Conservation (phyloP, 2,329 filamentous ascomycete genomes). For the Sarocladium kiliense region DNA sequence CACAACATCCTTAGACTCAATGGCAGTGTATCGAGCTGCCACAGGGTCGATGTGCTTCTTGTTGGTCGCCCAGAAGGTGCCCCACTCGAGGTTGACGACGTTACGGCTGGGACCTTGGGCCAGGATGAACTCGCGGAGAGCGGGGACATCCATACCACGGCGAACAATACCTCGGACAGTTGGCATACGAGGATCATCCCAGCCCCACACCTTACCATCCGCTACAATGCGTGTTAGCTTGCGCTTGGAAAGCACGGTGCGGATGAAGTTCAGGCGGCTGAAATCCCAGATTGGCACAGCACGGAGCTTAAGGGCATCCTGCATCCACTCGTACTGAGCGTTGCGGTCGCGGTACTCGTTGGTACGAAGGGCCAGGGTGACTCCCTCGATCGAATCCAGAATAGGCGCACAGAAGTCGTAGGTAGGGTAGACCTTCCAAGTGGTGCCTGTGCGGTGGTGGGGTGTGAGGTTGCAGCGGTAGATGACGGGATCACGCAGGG, state of each 20-base stretch:
- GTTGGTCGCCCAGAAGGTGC: conserved; percentile 66
- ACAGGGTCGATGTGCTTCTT: conserved; percentile 79
- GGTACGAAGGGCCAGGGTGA: conserved; percentile 77
- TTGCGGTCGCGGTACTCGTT: conserved; percentile 87
- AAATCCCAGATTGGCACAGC: conserved; percentile 84
- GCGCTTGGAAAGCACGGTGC: conserved; percentile 77
- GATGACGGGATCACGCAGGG: conserved; percentile 93
- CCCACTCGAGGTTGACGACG: conserved; percentile 81
- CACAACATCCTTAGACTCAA: conserved; percentile 59
- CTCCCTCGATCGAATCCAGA: conserved; percentile 73
- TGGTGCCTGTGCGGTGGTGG: conserved; percentile 74
- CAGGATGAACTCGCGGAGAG: conserved; percentile 77
- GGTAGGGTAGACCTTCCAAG: conserved; percentile 92
- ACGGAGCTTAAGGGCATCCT: conserved; percentile 67
- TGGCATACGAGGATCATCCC: conserved; percentile 85
- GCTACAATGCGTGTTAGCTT: conserved; percentile 83
- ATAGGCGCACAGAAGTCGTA: conserved; percentile 85
- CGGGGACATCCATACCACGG: conserved; percentile 73
- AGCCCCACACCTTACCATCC: conserved; percentile 69
- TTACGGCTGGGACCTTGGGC: conserved; percentile 81
- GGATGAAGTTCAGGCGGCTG: conserved; percentile 76
- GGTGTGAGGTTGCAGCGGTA: conserved; percentile 71
- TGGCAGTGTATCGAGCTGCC: conserved; percentile 67
- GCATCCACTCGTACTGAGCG: conserved; percentile 82
- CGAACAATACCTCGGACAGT: conserved; percentile 75